phyloP scores from a whole-genome alignment of 179 eudicot genomes.

The Corrigiola litoralis region DNA sequence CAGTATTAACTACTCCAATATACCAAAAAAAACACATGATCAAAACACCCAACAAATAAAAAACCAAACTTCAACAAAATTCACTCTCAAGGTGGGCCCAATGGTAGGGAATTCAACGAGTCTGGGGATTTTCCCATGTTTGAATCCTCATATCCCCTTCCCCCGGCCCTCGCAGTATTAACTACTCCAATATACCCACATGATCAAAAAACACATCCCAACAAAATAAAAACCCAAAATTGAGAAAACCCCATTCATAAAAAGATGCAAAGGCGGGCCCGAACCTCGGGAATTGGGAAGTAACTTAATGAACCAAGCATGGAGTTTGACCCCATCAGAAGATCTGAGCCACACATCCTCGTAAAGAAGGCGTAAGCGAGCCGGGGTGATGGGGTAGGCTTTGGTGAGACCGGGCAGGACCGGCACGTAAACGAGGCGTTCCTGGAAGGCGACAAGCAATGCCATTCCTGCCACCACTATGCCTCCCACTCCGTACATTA shows the following conservation, averaged over 20 bases:
- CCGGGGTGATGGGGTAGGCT: slow-evolving; percentile 80
- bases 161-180: too few species aligned
- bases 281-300: slow-evolving; percentile 60
- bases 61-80: too few species aligned
- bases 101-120: too few species aligned
- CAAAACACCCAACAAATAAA: too few species aligned
- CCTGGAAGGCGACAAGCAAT: slow-evolving; percentile 79
- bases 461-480: slow-evolving; percentile 79
- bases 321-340: slow-evolving; percentile 79
- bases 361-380: slow-evolving; percentile 64
- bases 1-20: too few species aligned
- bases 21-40: too few species aligned
- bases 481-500: slow-evolving; percentile 77
- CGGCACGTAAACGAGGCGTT: slow-evolving; percentile 80
- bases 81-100: too few species aligned
- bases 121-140: too few species aligned
- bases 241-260: neutral
- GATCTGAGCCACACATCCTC: slow-evolving; percentile 97
- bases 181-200: too few species aligned
- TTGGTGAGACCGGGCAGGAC: slow-evolving; percentile 87
- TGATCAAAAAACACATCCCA: too few species aligned
- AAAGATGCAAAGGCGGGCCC: neutral
- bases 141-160: too few species aligned
- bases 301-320: slow-evolving; percentile 88
- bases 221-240: neutral